Conservation (phyloP, 371 early-diverging fungal genomes). For the Rozella allomycis region DNA sequence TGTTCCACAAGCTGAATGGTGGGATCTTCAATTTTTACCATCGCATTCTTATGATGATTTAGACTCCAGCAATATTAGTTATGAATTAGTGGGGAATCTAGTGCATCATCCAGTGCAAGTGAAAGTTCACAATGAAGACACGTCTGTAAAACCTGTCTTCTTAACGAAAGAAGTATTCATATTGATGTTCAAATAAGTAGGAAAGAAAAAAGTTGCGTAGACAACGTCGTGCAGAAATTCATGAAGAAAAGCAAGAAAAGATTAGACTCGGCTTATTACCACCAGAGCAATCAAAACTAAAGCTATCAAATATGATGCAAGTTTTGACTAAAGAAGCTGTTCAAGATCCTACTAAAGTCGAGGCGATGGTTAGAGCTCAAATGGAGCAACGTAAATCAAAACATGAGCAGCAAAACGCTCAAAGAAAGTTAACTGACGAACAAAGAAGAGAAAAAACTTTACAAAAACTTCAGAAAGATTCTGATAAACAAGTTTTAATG, state of each 20-base stretch:
- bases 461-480: conserved; percentile 48
- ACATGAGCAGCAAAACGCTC: conserved; percentile 56
- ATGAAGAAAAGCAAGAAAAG: conserved; percentile 82
- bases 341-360: conserved; percentile 77
- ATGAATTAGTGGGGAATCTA: conserved; percentile 15
- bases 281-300: conserved; percentile 76
- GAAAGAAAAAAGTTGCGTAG: conserved; percentile 79
- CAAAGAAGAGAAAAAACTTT: conserved; percentile 51
- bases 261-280: conserved; percentile 75
- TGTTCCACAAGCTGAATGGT: conserved; percentile 63
- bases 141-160: conserved; percentile 51
- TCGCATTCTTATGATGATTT: conserved; percentile 35
- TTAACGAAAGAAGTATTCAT: conserved; percentile 47
- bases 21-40: conserved; percentile 55
- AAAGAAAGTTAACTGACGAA: conserved; percentile 63
- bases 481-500: conserved; percentile 36
- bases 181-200: conserved; percentile 3
- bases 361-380: conserved; percentile 64
- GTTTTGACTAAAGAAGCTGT: conserved; percentile 75
- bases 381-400: conserved; percentile 52
- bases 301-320: conserved; percentile 76
- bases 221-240: conserved; percentile 57
- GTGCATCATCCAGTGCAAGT: conserved; percentile 84
- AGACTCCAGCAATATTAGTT: conserved; percentile 4
- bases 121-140: conserved; percentile 32